Evolutionary conservation across 805 yeast genomes (phyloP), one percentile per base, ranked within the genome.

Genomic region (Wickerhamiella dianesei): DNA sequence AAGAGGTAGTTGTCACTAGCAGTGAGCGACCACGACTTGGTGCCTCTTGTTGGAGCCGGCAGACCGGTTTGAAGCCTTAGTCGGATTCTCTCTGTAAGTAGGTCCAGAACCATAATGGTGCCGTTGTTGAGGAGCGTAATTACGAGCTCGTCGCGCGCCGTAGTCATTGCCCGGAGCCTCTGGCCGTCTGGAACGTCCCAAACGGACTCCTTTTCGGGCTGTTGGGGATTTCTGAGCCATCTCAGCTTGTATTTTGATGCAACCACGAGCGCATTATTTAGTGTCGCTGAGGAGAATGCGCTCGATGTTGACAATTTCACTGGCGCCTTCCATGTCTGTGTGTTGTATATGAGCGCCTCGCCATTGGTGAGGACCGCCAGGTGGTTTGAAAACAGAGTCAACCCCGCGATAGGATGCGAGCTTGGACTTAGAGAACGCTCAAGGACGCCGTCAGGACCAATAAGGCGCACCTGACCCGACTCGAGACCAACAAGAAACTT

Each of bases 201-300:
- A 16, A n/a, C 12, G 9, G 13, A 14, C 36, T 9, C 36, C 19
- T 19, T 16, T n/a, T 25, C 35, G 16, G 21, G 37, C 48, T 13
- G 16, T 13, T 16, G 19, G 32, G 16, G 21, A 21, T 22, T 14
- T 14, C 18, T 4, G 21, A 17, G 22, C 45, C 41, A 17, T 20
- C 56, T 49, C n/a, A 52, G 22, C 36, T 52, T 52, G 42, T 52
- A 52, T 13, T 46, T 22, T 9, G 56, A 52, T 4, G 44, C 56
- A 8, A 52, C 54, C 14, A 46, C 52, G 17, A 49, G 39, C 13
- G 41, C 25, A 14, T 18, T 6, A 21, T 20, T 14, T 14, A 12
- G 16, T 6, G 17, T n/a, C 16, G 25, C 21, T 5, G 8, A 18
- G 14, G 25, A 21, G 17, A 20, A 19, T 18, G 41, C 41, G 25